Percentiles rank a stretch among this genome's conserved stretches.
Conservation (phyloP, 805 yeast genomes). For the Scheffersomyces ergatensis region DNA sequence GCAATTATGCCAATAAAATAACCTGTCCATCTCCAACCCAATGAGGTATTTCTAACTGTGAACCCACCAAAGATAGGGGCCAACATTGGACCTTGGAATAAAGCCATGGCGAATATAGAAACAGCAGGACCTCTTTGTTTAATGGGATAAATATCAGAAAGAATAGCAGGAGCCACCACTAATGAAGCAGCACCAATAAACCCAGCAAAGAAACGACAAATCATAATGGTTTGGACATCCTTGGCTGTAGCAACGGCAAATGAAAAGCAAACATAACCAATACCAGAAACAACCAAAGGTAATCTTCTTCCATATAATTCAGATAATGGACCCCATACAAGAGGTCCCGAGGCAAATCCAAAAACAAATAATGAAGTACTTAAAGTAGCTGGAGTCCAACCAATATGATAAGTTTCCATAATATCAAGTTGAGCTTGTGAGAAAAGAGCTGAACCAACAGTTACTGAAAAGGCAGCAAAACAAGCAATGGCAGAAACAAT, state of each 20-base stretch:
- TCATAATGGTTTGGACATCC: slow-evolving; percentile 71
- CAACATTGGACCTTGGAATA: slow-evolving; percentile 74
- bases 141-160: slow-evolving; percentile 76
- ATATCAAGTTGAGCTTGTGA: slow-evolving; percentile 57
- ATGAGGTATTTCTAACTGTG: slow-evolving; percentile 31
- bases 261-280: slow-evolving; percentile 38
- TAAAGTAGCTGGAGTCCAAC: slow-evolving; percentile 65
- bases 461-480: slow-evolving; percentile 35
- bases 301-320: slow-evolving; percentile 34
- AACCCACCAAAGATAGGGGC: slow-evolving; percentile 64
- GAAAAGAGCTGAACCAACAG: slow-evolving; percentile 81
- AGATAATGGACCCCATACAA: slow-evolving; percentile 59
- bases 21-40: slow-evolving; percentile 58
- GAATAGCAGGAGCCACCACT: slow-evolving; percentile 80
- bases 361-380: slow-evolving; percentile 77
- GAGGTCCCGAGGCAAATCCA: slow-evolving; percentile 91
- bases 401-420: slow-evolving; percentile 51
- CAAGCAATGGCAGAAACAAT: slow-evolving; percentile 23
- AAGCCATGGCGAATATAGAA: slow-evolving; percentile 65
- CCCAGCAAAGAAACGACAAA: slow-evolving; percentile 79
- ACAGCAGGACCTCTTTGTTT: slow-evolving; percentile 71
- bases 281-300: slow-evolving; percentile 42
- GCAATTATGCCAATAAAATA: slow-evolving; percentile 48
- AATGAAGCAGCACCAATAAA: slow-evolving; percentile 80
- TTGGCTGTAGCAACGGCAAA: slow-evolving; percentile 72